Percentiles rank a stretch among this genome's conserved stretches.
Evolutionary conservation across 2,329 filamentous ascomycete genomes (phyloP).

Genomic region (Pestalotiopsis sp.): DNA sequence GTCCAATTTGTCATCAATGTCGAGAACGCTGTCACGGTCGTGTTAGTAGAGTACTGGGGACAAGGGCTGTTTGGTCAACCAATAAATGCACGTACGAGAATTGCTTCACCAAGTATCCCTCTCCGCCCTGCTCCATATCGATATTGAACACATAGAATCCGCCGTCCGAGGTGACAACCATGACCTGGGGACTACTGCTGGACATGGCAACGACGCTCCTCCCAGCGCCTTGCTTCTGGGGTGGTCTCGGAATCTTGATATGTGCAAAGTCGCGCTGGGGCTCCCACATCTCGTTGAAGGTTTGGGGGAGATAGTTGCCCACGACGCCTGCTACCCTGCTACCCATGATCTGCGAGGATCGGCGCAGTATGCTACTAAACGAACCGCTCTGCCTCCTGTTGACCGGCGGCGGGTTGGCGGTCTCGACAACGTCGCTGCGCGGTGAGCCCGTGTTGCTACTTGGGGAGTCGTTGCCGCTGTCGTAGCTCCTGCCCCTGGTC

Average conservation of each 20-base stretch:
- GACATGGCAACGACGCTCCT: constrained; percentile 97
- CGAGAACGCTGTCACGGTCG: constrained; percentile 43
- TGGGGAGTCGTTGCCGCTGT: constrained; percentile 56
- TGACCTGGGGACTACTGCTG: constrained; percentile 89
- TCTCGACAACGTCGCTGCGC: constrained; percentile 47
- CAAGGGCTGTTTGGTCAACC: not conserved
- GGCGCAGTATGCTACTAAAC: constrained; percentile 86
- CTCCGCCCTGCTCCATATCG: constrained; percentile 90
- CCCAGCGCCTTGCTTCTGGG: constrained; percentile 25
- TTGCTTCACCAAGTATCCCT: constrained; percentile 87
- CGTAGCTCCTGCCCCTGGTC: constrained; percentile 52
- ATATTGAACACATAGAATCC: constrained; percentile 95
- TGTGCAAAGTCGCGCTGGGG: constrained; percentile 93
- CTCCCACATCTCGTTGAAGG: constrained; percentile 98
- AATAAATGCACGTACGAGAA: constrained; percentile 70
- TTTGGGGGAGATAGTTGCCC: constrained; percentile 87
- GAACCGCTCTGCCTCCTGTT: constrained; percentile 66
- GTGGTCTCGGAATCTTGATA: constrained; percentile 79
- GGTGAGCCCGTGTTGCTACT: constrained; percentile 44
- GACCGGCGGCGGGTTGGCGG: constrained; percentile 25
- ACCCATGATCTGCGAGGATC: constrained; percentile 91
- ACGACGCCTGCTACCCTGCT: constrained; percentile 86
- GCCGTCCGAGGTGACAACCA: constrained; percentile 96
- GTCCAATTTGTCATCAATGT: constrained; percentile 56
- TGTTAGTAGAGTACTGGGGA: not conserved